Evolutionary conservation across 371 early-diverging fungal species (phyloP).

Genomic region (Massospora cicadina): DNA sequence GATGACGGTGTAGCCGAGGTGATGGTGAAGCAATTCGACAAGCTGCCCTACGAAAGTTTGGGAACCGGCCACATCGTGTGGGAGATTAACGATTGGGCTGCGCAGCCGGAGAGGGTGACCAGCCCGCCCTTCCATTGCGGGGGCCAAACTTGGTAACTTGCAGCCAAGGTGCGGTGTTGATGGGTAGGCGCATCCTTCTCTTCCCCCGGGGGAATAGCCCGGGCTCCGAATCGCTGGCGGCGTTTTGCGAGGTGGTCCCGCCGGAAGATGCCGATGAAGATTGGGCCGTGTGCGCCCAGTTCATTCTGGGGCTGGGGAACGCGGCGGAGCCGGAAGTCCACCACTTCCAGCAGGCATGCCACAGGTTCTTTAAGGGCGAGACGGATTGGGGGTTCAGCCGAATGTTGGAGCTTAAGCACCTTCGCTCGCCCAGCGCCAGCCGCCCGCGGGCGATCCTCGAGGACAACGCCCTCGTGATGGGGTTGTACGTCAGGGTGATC

Average conservation of each 20-base stretch:
- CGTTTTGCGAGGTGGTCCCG: slow-evolving; percentile 72
- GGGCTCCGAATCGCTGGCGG: slow-evolving; percentile 39
- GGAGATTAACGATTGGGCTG: slow-evolving; percentile 8
- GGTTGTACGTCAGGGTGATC: slow-evolving; percentile 59
- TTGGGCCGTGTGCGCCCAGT: slow-evolving; percentile 84
- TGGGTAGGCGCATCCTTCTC: slow-evolving; percentile 55
- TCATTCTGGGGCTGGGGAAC: slow-evolving; percentile 63
- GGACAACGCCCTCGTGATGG: slow-evolving; percentile 42
- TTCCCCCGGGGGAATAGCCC: slow-evolving; percentile 79
- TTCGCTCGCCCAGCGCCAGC: slow-evolving; percentile 24
- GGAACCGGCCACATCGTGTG: not conserved
- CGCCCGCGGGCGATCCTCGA: slow-evolving; percentile 40
- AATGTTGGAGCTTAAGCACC: slow-evolving; percentile 36
- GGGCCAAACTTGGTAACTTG: slow-evolving; percentile 5
- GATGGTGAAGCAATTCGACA: not conserved
- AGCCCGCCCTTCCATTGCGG: slow-evolving; percentile 5
- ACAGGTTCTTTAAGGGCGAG: slow-evolving; percentile 68
- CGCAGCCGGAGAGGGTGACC: not conserved
- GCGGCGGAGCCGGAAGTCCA: slow-evolving; percentile 47
- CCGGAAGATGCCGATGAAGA: slow-evolving; percentile 27
- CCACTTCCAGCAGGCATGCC: slow-evolving; percentile 46
- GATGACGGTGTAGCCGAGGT: not conserved
- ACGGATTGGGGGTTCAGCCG: slow-evolving; percentile 92
- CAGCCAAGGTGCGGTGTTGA: not conserved
- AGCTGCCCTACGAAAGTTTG: not conserved